Evolutionary conservation across 2,329 filamentous ascomycete species (phyloP).

Genomic region (Hypoxylon sp.): DNA sequence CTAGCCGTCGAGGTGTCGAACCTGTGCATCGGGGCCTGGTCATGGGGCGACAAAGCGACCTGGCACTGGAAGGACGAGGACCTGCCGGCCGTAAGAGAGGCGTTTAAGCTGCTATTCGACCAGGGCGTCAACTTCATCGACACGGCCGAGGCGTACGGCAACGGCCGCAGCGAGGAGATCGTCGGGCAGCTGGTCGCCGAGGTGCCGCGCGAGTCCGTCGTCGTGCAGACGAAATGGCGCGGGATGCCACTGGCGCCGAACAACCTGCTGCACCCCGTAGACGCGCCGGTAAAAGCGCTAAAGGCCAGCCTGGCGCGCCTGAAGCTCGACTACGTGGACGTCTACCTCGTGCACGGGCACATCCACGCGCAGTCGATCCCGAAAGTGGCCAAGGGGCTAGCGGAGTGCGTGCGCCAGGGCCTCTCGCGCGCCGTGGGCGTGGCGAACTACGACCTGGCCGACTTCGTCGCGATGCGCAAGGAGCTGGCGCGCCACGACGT

Average conservation of each 20-base stretch:
- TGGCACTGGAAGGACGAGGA: constrained; percentile 9
- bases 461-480: not conserved
- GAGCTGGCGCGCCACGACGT: not conserved
- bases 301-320: not conserved
- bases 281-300: not conserved
- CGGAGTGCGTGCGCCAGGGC: not conserved
- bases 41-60: constrained; percentile 1
- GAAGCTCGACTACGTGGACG: not conserved
- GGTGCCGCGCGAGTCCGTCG: no score
- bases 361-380: not conserved
- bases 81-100: not conserved
- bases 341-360: not conserved
- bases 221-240: no score
- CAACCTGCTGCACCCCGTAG: no score
- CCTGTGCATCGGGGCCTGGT: not conserved
- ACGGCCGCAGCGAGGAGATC: not conserved
- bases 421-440: not conserved
- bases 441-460: not conserved
- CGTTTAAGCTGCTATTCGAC: not conserved
- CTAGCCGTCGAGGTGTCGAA: not conserved
- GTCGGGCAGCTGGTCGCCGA: not conserved
- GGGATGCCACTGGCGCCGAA: no score
- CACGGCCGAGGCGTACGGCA: not conserved
- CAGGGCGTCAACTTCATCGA: not conserved
- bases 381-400: not conserved